Evolutionary conservation across 1,139 yeast species (phyloP).

Genomic region (Hansenula sp.): DNA sequence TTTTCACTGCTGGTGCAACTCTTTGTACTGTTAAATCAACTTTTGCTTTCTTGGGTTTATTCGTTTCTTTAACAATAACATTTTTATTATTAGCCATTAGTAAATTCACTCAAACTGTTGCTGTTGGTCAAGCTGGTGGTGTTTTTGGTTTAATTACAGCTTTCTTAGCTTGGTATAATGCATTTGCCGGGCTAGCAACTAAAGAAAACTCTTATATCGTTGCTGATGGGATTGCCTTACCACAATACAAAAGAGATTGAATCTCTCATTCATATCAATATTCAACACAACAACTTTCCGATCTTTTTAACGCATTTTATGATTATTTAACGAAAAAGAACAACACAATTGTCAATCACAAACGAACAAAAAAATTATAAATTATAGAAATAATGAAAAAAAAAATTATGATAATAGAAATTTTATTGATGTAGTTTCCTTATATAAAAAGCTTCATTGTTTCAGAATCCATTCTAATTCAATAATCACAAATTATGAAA

Average conservation of each 20-base stretch:
- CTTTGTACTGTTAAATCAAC: slow-evolving; percentile 76
- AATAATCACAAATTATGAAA: no score
- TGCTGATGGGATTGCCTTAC: slow-evolving; percentile 23
- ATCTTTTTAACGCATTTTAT: no score
- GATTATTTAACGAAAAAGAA: no score
- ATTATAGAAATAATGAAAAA: no score
- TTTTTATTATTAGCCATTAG: slow-evolving; percentile 55
- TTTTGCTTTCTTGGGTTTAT: slow-evolving; percentile 65
- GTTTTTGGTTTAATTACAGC: slow-evolving; percentile 78
- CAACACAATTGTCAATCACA: no score
- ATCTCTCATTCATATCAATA: background rate
- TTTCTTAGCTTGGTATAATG: slow-evolving; percentile 83
- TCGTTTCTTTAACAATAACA: slow-evolving; percentile 60
- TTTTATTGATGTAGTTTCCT: no score
- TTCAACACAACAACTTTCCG: background rate
- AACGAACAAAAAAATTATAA: no score
- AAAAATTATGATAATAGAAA: no score
- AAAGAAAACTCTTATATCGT: slow-evolving; percentile 64
- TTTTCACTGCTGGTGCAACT: slow-evolving; percentile 68
- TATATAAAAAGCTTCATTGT: no score
- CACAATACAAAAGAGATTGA: slow-evolving; percentile 5
- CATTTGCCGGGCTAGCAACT: slow-evolving; percentile 85
- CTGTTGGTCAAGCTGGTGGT: slow-evolving; percentile 66
- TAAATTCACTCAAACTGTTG: slow-evolving; percentile 31
- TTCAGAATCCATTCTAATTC: no score